These are phyloP conservation scores for Steccherinum ochraceum DNA, from an alignment of 768 basidiomycete species.

Conservation along the genomic window DNA sequence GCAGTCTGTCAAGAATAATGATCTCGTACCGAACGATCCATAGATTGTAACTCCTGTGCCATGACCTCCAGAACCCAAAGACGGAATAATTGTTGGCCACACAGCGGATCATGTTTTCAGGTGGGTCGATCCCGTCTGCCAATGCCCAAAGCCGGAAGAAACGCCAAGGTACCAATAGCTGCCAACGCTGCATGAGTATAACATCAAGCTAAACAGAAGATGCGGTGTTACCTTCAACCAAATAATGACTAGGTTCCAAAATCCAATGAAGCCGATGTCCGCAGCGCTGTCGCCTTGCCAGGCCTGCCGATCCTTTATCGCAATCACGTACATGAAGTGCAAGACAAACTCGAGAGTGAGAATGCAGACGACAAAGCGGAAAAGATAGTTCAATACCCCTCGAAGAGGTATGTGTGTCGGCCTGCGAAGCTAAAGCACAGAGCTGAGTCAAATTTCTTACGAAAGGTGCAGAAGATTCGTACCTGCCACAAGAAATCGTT, in stretches of 20 bases:
- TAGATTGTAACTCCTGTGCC: conserved; percentile 95
- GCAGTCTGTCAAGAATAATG: background rate
- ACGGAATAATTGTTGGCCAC: conserved; percentile 96
- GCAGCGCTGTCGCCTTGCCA: conserved; percentile 77
- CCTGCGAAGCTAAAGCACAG: conserved; percentile 48
- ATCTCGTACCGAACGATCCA: conserved; percentile 77
- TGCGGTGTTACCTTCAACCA: conserved; percentile 82
- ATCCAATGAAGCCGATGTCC: conserved; percentile 87
- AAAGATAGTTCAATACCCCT: conserved; percentile 45
- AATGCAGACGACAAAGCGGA: conserved; percentile 66
- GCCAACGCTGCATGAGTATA: background rate
- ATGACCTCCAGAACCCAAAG: conserved; percentile 90
- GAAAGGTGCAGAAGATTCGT: conserved; percentile 12
- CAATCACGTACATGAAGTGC: conserved; percentile 95
- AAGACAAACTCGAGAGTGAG: conserved; percentile 87
- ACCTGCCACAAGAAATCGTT: conserved; percentile 96
- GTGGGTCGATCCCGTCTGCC: conserved; percentile 82
- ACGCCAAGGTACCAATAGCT: conserved; percentile 93
- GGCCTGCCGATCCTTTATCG: conserved; percentile 84
- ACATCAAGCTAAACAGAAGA: too few species aligned
- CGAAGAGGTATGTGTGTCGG: conserved; percentile 41
- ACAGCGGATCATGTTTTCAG: conserved; percentile 99
- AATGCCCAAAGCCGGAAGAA: conserved; percentile 96
- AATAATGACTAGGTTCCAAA: conserved; percentile 94
- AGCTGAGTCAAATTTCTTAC: too few species aligned